Base-by-base conservation (phyloP, 257 asterid species). In the Nicotiana attenuata region DNA sequence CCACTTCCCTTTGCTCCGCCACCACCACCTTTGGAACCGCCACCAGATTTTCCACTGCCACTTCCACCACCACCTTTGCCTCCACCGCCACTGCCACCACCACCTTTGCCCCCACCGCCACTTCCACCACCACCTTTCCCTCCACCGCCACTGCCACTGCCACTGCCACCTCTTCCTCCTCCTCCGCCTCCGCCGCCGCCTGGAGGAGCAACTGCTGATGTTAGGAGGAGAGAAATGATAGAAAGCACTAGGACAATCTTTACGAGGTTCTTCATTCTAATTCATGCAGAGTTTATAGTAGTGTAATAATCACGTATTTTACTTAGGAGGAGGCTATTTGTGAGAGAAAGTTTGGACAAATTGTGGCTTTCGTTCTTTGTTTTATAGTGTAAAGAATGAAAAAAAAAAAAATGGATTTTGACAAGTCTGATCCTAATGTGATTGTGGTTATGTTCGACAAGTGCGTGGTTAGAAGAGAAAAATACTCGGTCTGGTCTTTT, bases 161-260 rank as follows among this genome's bases (percentile, higher is more conserved):
- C 65, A 26, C 56, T 29, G 2, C 77, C 68, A 3, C 76, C 80
- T 3, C 75, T 26, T 0, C 77, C 41, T 14, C 57, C 29, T 2
- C 85, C 76, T 9, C 84, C 81, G 2, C 80, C 83, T 0, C 77
- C 84, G 0, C 33, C 71, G 0, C 50, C 78, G 65, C 47, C 41
- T 14, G 45, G 22, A 28, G 65, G 69, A 65, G 82, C 84, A 7
- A 64, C 82, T 0, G 81, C 89, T 22, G 88, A 80, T 38, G 89
- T 80, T 82, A 90, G 83, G 71, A 88, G 82, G 84, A 91, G 85
- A 78, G 88, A 86, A 9, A 86, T 64, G 67, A 86, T 52, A 76
- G 89, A 13, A 13, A 85, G 80, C 83, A 86, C 76, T 31, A 88
- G 20, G 4, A 81, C 31, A 13, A 80, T 53, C 77, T 89, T 86